Evolutionary conservation across 2,329 filamentous ascomycete species (phyloP), one percentile per base, ranked within the genome.

Genomic region (Nigrospora sphaerica): DNA sequence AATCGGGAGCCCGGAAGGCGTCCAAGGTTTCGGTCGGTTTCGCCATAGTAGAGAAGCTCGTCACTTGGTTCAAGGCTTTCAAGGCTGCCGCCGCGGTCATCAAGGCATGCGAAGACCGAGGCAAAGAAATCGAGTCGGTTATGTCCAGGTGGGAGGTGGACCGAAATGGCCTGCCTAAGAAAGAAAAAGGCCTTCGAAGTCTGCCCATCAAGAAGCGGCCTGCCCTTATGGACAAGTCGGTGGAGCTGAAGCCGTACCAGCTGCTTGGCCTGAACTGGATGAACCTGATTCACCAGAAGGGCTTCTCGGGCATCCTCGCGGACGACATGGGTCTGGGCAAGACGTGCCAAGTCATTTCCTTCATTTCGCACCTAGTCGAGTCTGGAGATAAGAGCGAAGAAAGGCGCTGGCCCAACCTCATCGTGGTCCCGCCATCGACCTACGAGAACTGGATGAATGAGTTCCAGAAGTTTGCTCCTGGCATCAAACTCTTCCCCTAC

Each of bases 281-380:
- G 59, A 82, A 84, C 46, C 69, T 97, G 39, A 75, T 98, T 13
- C 95, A 89, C 68, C 76, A 83, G 44, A 83, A 87, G 48, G 76
- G 83, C 28, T 78, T 95, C 44, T 92, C 88, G 39, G 92, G 90
- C 52, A 97, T 98, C 47, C 73, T 98, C 16, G 93, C 93, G 2
- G 93, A 98, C 62, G 93, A 98, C 62, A 98, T 98, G 93, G 93
- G 88, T 44, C 72, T 92, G 36, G 93, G 93, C 39, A 98, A 98
- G 73, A 98, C 93, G 0, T 96, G 90, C 57, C 92, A 98, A 60
- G 89, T 97, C 51, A 95, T 98, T 55, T 83, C 89, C 0, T 89
- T 98, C 57, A 75, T 98, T 39, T 86, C 89, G 14, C 85, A 95
- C 57, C 72, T 98, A 23, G 81, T 87, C 14, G 81, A 90, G 59